These are phyloP conservation scores for Castanea crenata DNA, from an alignment of 306 rosid species.

Conservation along the genomic window DNA sequence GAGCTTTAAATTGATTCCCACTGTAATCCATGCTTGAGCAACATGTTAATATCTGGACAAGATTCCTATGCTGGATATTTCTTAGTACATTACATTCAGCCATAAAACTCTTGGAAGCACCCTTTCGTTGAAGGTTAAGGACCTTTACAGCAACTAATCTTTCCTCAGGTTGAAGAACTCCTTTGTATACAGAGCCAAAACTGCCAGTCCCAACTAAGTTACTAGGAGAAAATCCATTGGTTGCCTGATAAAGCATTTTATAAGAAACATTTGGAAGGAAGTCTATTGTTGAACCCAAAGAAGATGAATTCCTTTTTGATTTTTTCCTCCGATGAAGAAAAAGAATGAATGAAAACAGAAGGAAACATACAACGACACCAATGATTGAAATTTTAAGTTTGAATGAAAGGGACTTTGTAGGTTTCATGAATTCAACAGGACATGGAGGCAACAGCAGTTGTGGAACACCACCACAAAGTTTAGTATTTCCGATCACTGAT, in stretches of 20 bases:
- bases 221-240: constrained; percentile 16
- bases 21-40: too few relatives aligned
- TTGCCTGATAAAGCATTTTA: constrained; percentile 20
- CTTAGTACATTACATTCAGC: too few relatives aligned
- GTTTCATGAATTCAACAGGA: constrained; percentile 5
- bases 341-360: background rate
- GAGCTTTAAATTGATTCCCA: too few relatives aligned
- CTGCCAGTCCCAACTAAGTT: background rate
- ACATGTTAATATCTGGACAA: too few relatives aligned
- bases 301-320: background rate
- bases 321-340: background rate
- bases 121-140: too few relatives aligned
- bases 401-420: constrained; percentile 1
- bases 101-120: too few relatives aligned
- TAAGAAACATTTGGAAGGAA: constrained; percentile 18
- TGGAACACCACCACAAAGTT: constrained; percentile 19
- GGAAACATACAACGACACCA: constrained; percentile 9
- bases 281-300: background rate
- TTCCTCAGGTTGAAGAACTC: too few relatives aligned
- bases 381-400: constrained; percentile 2
- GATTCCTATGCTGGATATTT: too few relatives aligned
- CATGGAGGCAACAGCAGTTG: background rate
- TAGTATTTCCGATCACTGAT: background rate
- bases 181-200: too few relatives aligned
- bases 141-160: too few relatives aligned